Base-by-base conservation (phyloP, 225 moss, liverwort and hornwort genomes). In the Thuidium tamariscinum region DNA sequence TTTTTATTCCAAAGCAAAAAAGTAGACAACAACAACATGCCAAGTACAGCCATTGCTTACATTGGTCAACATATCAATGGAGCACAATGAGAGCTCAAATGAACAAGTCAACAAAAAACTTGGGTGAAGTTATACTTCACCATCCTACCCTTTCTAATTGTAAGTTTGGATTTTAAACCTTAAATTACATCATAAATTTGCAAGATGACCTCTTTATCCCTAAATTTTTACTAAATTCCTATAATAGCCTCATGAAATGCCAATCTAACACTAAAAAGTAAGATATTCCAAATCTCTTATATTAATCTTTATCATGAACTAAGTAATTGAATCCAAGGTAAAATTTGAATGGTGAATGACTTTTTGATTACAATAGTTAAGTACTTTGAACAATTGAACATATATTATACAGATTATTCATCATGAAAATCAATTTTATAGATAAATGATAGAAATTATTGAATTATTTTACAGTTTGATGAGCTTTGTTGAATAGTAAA, bases 261-360 rank as follows among this genome's bases (percentile, higher is more conserved):
- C 5, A 71, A 5, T 41, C 5, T 16, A 42, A 15, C 0, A 44
- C 5, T 44, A 3, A 27, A 1, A 29, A 71, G 10, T 2, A 44
- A 71, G 44, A 5, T 71, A 29, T 0, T 71, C 10, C 1, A 26
- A 44, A 15, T 44, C 4, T 44, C 5, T 44, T 6, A 1, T 6
- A 1, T 16, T 44, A 5, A 1, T 3, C 44, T 5, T 5, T 42
- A 26, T 70, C 2, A 42, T 42, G 1, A 0, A 15, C 3, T 0
- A 70, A 42, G 1, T 26, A 69, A 69, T 26, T 26, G 15, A 8
- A 41, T 41, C 41, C 14, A 69, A 41, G 14, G 2, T 26, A 57
- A 26, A 69, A 69, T 26, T n/a, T n/a, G n/a, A n/a, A n/a, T n/a
- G n/a, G 1, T 15, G 3, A 46, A 46, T 2, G 11, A 17, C 0